A percentile compares a stretch with the other conserved stretches of the same genome.
Evolutionary conservation across 768 basidiomycete genomes (phyloP).

Genomic region (Chiua virens): DNA sequence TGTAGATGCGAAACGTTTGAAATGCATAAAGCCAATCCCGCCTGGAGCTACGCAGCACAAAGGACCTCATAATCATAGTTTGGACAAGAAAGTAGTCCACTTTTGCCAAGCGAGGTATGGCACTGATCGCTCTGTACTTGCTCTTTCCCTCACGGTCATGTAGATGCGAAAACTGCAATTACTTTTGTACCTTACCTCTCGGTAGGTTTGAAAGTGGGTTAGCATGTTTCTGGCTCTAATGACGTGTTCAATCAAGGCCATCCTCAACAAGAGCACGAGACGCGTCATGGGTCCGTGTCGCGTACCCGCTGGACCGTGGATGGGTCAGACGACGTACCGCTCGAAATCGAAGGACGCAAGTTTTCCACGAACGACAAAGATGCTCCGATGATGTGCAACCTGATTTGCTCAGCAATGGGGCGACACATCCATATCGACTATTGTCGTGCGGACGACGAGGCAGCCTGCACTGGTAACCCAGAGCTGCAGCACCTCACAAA

Average conservation of each 20-base stretch:
- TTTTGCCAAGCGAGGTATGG: conserved; percentile 51
- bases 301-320: conserved; percentile 57
- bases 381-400: conserved; percentile 63
- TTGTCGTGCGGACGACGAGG: conserved; percentile 43
- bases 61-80: conserved; percentile 50
- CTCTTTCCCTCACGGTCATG: neutral
- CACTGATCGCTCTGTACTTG: neutral
- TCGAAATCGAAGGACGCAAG: conserved; percentile 56
- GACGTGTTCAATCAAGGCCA: conserved; percentile 45
- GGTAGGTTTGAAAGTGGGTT: conserved; percentile 33
- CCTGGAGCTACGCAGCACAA: conserved; percentile 42
- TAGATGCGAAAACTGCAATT: conserved; percentile 57
- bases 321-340: conserved; percentile 44
- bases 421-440: conserved; percentile 58
- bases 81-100: conserved; percentile 47
- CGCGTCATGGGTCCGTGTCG: conserved; percentile 64
- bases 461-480: conserved; percentile 37
- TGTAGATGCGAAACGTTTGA: conserved; percentile 49
- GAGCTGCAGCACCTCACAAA: conserved; percentile 47
- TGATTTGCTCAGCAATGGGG: conserved; percentile 54
- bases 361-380: conserved; percentile 56
- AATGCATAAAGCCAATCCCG: conserved; percentile 48
- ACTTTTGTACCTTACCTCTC: conserved; percentile 56
- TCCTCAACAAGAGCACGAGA: conserved; percentile 60
- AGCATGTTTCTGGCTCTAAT: neutral